Percentiles rank a stretch among this genome's conserved stretches.
These are phyloP conservation scores for Catharanthus roseus DNA, from an alignment of 257 asterid genomes.

Conservation along the genomic window DNA sequence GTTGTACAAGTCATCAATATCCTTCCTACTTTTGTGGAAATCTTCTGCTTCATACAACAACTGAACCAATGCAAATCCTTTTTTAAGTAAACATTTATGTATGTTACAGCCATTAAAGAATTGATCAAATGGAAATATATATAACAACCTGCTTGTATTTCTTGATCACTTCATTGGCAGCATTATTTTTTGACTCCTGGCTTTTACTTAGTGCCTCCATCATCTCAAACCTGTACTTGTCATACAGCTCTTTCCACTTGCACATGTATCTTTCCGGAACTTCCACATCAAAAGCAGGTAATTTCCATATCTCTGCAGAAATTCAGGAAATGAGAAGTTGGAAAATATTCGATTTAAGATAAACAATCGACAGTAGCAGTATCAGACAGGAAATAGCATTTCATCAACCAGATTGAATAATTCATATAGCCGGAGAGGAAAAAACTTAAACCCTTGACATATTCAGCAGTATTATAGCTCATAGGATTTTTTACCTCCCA, in stretches of 20 bases:
- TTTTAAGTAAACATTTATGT: neutral
- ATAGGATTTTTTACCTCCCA: conserved; percentile 30
- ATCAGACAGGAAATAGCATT: neutral
- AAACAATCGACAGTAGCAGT: neutral
- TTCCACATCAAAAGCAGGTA: conserved; percentile 36
- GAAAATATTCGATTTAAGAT: neutral
- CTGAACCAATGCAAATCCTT: conserved; percentile 32
- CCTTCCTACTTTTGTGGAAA: conserved; percentile 44
- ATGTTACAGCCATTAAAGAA: neutral
- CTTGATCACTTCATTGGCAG: conserved; percentile 47
- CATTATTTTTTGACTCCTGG: conserved; percentile 30
- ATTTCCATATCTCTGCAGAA: conserved; percentile 47
- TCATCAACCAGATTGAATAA: neutral
- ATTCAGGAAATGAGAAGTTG: neutral
- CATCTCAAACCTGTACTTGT: conserved; percentile 48
- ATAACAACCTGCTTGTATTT: conserved; percentile 69
- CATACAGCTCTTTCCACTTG: conserved; percentile 43
- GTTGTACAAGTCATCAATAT: conserved; percentile 22
- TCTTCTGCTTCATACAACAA: conserved; percentile 55
- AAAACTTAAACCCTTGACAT: neutral
- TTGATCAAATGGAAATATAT: neutral
- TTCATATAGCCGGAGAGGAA: neutral
- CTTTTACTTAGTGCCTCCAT: conserved; percentile 20
- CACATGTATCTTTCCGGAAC: conserved; percentile 23
- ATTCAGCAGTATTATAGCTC: neutral